A percentile compares a stretch with the other conserved stretches of the same genome.
phyloP scores from a whole-genome alignment of 371 early-diverging fungal species.

The Rhizopus sp. region DNA sequence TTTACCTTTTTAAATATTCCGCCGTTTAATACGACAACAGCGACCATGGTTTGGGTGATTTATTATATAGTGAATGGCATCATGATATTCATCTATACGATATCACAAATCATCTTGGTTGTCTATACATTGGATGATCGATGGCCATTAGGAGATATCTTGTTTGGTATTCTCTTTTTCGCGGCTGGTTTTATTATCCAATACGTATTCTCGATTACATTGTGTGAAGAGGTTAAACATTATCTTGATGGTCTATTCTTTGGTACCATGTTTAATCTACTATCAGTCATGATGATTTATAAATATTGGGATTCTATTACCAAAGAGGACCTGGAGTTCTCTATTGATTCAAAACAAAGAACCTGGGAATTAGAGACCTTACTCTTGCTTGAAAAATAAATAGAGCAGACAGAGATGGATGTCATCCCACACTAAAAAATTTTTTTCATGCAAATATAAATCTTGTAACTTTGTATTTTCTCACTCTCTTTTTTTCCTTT shows the following conservation, averaged over 20 bases:
- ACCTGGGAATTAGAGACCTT: slow-evolving; percentile 51
- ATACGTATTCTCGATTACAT: slow-evolving; percentile 61
- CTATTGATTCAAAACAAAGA: slow-evolving; percentile 70
- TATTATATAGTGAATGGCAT: slow-evolving; percentile 75
- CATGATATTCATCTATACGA: slow-evolving; percentile 71
- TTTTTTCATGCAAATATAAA: neutral
- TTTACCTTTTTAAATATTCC: slow-evolving; percentile 73
- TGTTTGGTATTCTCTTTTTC: slow-evolving; percentile 79
- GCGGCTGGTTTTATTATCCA: slow-evolving; percentile 71
- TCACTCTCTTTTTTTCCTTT: slow-evolving; percentile 1
- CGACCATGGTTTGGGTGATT: slow-evolving; percentile 71
- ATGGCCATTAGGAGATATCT: slow-evolving; percentile 86
- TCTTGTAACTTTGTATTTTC: neutral
- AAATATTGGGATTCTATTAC: slow-evolving; percentile 96
- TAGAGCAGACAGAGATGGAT: neutral
- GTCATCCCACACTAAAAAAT: slow-evolving; percentile 7
- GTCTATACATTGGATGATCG: slow-evolving; percentile 84
- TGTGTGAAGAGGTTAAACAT: slow-evolving; percentile 82
- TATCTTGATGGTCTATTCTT: slow-evolving; percentile 92
- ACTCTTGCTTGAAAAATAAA: slow-evolving; percentile 13
- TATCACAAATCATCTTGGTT: slow-evolving; percentile 83
- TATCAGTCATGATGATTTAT: slow-evolving; percentile 94
- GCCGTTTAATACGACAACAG: slow-evolving; percentile 60
- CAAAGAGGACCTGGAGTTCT: slow-evolving; percentile 91
- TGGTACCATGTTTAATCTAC: slow-evolving; percentile 74